phyloP scores from a whole-genome alignment of 805 yeast species.

The Lipomyces orientalis region DNA sequence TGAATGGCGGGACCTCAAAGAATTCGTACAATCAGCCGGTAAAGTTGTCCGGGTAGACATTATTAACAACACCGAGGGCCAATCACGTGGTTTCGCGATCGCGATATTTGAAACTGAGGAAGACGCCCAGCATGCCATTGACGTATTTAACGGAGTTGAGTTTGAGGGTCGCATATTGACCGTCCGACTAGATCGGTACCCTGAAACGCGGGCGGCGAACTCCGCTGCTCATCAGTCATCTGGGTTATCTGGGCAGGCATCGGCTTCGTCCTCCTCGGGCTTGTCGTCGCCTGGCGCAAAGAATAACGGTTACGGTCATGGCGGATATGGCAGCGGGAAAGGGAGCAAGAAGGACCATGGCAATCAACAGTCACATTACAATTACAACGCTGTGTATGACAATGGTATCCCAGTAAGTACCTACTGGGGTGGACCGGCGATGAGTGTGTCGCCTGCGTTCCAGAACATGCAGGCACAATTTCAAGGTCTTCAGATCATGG shows the following conservation, averaged over 20 bases:
- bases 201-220: slow-evolving; percentile 39
- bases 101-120: slow-evolving; percentile 56
- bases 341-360: slow-evolving; percentile 11
- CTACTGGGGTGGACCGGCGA: slow-evolving; percentile 5
- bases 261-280: slow-evolving; percentile 19
- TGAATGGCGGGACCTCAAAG: slow-evolving; percentile 45
- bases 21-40: slow-evolving; percentile 41
- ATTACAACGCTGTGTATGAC: slow-evolving; percentile 12
- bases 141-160: slow-evolving; percentile 55
- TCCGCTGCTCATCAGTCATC: slow-evolving; percentile 7
- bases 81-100: slow-evolving; percentile 67
- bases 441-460: slow-evolving; percentile 1
- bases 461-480: slow-evolving; percentile 21
- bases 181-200: slow-evolving; percentile 64
- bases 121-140: slow-evolving; percentile 58
- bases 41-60: slow-evolving; percentile 48
- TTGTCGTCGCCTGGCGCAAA: slow-evolving; percentile 13
- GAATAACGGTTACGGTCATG: not conserved
- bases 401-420: not conserved
- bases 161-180: slow-evolving; percentile 67
- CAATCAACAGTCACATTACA: not conserved
- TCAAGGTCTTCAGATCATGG: slow-evolving; percentile 15
- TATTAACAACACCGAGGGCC: slow-evolving; percentile 49
- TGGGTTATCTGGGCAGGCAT: slow-evolving; percentile 9
- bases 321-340: slow-evolving; percentile 3